A percentile compares a stretch with the other conserved stretches of the same genome.
Evolutionary conservation across 345 rosid species (phyloP).

Genomic region (Brassica rapa): DNA sequence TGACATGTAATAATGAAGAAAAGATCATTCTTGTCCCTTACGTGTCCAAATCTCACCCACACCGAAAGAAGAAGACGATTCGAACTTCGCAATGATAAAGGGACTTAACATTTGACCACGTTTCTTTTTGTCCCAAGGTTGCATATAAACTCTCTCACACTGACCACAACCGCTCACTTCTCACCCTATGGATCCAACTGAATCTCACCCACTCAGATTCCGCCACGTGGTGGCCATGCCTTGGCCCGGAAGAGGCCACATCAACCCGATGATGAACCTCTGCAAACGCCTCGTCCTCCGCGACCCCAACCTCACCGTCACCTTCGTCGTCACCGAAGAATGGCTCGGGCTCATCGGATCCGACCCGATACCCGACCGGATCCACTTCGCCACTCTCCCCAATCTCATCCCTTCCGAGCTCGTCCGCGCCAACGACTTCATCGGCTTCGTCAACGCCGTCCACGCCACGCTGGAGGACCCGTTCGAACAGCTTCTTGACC

Average conservation of each 20-base stretch:
- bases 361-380: slow-evolving; percentile 42
- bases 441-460: slow-evolving; percentile 29
- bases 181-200: neutral
- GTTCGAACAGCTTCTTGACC: slow-evolving; percentile 46
- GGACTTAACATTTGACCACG: slow-evolving; percentile 9
- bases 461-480: slow-evolving; percentile 41
- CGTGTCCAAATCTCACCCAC: slow-evolving; percentile 12
- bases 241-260: slow-evolving; percentile 46
- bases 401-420: slow-evolving; percentile 40
- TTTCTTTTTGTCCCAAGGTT: neutral
- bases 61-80: slow-evolving; percentile 13
- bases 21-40: neutral
- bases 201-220: neutral
- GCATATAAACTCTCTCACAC: neutral
- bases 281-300: slow-evolving; percentile 48
- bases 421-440: slow-evolving; percentile 29
- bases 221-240: slow-evolving; percentile 62
- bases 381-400: slow-evolving; percentile 40
- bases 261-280: slow-evolving; percentile 60
- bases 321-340: slow-evolving; percentile 69
- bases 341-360: slow-evolving; percentile 57
- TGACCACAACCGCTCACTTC: neutral
- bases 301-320: slow-evolving; percentile 41
- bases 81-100: neutral
- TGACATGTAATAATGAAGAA: neutral